Evolutionary conservation across 306 rosid species (phyloP).

Genomic region (Abrus precatorius): DNA sequence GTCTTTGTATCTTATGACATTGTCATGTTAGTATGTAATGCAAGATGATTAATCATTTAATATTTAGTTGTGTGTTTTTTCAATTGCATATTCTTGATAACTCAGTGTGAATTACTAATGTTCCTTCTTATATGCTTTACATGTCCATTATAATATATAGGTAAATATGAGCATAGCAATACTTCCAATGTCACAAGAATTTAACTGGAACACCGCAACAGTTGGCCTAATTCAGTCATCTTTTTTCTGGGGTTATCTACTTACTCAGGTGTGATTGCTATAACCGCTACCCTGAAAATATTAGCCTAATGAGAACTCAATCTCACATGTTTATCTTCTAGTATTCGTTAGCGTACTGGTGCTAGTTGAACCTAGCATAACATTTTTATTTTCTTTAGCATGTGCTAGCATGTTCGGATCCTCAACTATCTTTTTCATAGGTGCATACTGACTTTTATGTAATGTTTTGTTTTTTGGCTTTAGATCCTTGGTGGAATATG

Average conservation of each 20-base stretch:
- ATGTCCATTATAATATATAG: constrained; percentile 51
- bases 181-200: constrained; percentile 95
- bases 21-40: background rate
- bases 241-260: constrained; percentile 97
- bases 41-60: background rate
- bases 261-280: constrained; percentile 80
- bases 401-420: constrained; percentile 39
- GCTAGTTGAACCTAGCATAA: constrained; percentile 29
- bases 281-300: background rate
- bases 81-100: background rate
- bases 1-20: background rate
- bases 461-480: background rate
- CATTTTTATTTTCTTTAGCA: constrained; percentile 13
- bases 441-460: no score
- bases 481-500: constrained; percentile 96
- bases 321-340: constrained; percentile 20
- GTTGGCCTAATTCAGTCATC: constrained; percentile 97
- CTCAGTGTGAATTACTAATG: background rate
- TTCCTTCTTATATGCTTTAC: constrained; percentile 13
- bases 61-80: background rate
- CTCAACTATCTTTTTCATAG: background rate
- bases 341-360: constrained; percentile 6
- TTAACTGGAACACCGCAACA: constrained; percentile 93
- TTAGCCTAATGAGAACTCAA: constrained; percentile 24
- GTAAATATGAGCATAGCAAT: constrained; percentile 99